Base-by-base conservation (phyloP, 352 stramenopile genomes). In the Globisporangium lucens region DNA sequence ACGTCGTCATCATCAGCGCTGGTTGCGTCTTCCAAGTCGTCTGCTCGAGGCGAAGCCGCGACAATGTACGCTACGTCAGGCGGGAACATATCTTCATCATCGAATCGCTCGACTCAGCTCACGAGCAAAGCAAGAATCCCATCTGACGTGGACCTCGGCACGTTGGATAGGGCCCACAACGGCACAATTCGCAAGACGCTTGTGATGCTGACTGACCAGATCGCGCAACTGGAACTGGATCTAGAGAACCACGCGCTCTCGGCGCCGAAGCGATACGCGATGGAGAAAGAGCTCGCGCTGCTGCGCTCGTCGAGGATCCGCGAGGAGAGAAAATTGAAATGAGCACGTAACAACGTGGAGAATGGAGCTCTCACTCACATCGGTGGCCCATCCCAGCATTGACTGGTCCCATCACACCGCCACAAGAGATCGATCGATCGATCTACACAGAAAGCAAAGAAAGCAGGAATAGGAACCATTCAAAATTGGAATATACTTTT, bases 231-330 rank as follows among this genome's bases (percentile, higher is more conserved):
- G 29, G 83, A 93, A 46, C n/a, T 35, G 7, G 74, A 90, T 65
- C 76, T 95, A 33, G 88, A 95, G 52, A 75, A 75, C 55, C 78
- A 78, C 24, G 65, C 79, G 8, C 65, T 95, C 7, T 93, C 85
- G 13, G 85, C 71, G 2, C 68, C 85, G 2, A 96, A 94, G 63
- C 85, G 80, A 24, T 94, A 90, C 49, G 85, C 86, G 36, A 60
- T 96, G 38, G 94, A 93, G 74, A 96, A 94, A 68, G 80, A 94
- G 51, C 65, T 96, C 17, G 86, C 86, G 9, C 77, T 90, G 65
- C 58, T 80, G 36, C 86, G 86, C 35, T 90, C 86, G 3, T 75
- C 82, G 52, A 81, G 80, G 66, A 89, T 94, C 67, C 87, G 83
- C 15, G 72, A 79, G 36, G 66, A 76, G 30, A 75, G 85, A 7